Percentiles rank a stretch among this genome's conserved stretches.
Evolutionary conservation across 805 yeast genomes (phyloP).

Genomic region (Torulaspora gathmanii): DNA sequence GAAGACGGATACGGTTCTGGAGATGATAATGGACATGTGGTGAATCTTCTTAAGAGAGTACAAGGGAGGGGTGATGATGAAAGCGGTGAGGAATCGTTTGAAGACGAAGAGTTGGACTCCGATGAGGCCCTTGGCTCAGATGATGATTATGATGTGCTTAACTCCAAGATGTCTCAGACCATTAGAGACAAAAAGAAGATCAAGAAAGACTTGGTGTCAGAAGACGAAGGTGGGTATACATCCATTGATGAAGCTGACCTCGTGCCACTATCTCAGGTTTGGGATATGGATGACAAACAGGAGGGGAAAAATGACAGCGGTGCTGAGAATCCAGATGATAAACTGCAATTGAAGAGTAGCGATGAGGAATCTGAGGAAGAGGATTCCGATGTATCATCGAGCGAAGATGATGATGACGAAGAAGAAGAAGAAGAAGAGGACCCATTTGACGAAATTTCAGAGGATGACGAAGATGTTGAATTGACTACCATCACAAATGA

Average conservation of each 20-base stretch:
- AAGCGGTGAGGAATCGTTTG: constrained; percentile 38
- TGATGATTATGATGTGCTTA: constrained; percentile 60
- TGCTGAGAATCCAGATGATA: constrained; percentile 16
- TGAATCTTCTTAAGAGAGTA: constrained; percentile 34
- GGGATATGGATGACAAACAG: constrained; percentile 68
- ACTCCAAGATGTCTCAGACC: constrained; percentile 65
- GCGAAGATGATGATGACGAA: constrained; percentile 14
- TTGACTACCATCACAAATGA: constrained; percentile 46
- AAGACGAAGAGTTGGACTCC: constrained; percentile 69
- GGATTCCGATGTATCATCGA: constrained; percentile 15
- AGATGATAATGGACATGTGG: constrained; percentile 36
- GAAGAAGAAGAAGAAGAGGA: constrained; percentile 29
- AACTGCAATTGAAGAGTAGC: constrained; percentile 21
- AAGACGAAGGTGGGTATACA: constrained; percentile 59
- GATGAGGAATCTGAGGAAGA: constrained; percentile 18
- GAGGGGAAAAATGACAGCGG: constrained; percentile 21
- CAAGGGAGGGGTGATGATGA: constrained; percentile 28
- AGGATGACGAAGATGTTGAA: constrained; percentile 50
- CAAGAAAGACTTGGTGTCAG: constrained; percentile 37
- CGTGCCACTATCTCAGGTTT: constrained; percentile 75
- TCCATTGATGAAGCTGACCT: constrained; percentile 75
- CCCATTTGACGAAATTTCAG: constrained; percentile 38
- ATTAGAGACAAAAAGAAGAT: constrained; percentile 51
- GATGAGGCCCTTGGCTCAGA: constrained; percentile 87
- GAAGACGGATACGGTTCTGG: constrained; percentile 31